Conservation (phyloP, 495 filamentous ascomycete species). For the Annulohypoxylon stygium region DNA sequence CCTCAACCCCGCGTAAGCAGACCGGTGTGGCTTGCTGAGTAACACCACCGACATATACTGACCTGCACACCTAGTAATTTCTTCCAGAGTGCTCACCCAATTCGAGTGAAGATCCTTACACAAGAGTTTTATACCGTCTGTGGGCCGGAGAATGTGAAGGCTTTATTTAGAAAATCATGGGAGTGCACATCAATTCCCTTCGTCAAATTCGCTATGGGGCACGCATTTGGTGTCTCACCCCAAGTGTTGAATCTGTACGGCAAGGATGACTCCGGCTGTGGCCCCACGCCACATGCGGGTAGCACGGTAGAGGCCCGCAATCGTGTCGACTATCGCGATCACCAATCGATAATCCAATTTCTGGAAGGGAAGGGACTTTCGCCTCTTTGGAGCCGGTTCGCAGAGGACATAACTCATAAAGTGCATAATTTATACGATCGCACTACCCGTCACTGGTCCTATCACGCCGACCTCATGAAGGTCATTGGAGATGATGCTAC, state of each 20-base stretch:
- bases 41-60: conserved; percentile 3
- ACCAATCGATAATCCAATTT: conserved; percentile 37
- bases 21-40: conserved; percentile 7
- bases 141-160: conserved; percentile 48
- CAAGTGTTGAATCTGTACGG: conserved; percentile 42
- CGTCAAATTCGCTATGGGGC: conserved; percentile 45
- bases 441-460: conserved; percentile 31
- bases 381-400: conserved; percentile 44
- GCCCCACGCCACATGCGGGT: conserved; percentile 37
- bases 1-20: conserved; percentile 34
- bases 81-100: conserved; percentile 39
- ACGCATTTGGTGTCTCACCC: conserved; percentile 42
- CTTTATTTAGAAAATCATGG: conserved; percentile 45
- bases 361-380: conserved; percentile 42
- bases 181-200: conserved; percentile 44
- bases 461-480: conserved; percentile 47
- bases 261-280: conserved; percentile 47
- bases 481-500: conserved; percentile 45
- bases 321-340: conserved; percentile 47
- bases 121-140: conserved; percentile 50
- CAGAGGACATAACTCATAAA: conserved; percentile 35
- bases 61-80: conserved; percentile 23
- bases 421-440: conserved; percentile 33
- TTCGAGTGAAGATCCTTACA: conserved; percentile 43
- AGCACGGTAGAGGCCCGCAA: conserved; percentile 47